These are phyloP conservation scores for Teunomyces aglyptinius DNA, from an alignment of 805 yeast species.

Conservation along the genomic window DNA sequence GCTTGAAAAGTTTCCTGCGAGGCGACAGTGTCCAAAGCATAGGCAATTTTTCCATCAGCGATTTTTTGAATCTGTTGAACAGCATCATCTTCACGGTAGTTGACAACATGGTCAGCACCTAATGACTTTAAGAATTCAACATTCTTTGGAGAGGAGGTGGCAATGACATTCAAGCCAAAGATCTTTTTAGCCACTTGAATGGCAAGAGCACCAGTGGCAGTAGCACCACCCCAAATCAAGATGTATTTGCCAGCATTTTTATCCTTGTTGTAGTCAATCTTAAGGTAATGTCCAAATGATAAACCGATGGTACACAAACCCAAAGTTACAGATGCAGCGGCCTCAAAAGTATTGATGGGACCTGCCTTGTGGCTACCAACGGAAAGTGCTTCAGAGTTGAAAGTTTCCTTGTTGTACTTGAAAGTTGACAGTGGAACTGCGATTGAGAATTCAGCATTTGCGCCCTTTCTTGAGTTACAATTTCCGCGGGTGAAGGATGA, in stretches of 20 bases:
- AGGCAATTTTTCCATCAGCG: conserved; percentile 18
- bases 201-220: conserved; percentile 31
- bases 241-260: conserved; percentile 15
- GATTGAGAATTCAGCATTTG: conserved; percentile 54
- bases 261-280: conserved; percentile 15
- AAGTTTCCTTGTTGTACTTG: conserved; percentile 21
- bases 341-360: conserved; percentile 51
- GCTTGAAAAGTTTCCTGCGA: conserved; percentile 20
- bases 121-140: conserved; percentile 20
- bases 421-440: conserved; percentile 35
- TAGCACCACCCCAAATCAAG: conserved; percentile 38
- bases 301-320: conserved; percentile 51
- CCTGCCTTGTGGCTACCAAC: conserved; percentile 32
- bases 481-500: conserved; percentile 56
- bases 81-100: conserved; percentile 25
- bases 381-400: conserved; percentile 13
- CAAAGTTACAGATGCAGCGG: conserved; percentile 61
- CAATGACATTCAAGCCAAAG: conserved; percentile 27
- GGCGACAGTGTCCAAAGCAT: conserved; percentile 28
- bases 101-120: conserved; percentile 31
- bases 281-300: conserved; percentile 35
- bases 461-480: conserved; percentile 47
- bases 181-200: conserved; percentile 31
- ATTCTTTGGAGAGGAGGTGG: conserved; percentile 27
- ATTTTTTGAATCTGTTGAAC: conserved; percentile 17